phyloP scores from a whole-genome alignment of 2,329 filamentous ascomycete genomes.

The Beauveria rudraprayagi region DNA sequence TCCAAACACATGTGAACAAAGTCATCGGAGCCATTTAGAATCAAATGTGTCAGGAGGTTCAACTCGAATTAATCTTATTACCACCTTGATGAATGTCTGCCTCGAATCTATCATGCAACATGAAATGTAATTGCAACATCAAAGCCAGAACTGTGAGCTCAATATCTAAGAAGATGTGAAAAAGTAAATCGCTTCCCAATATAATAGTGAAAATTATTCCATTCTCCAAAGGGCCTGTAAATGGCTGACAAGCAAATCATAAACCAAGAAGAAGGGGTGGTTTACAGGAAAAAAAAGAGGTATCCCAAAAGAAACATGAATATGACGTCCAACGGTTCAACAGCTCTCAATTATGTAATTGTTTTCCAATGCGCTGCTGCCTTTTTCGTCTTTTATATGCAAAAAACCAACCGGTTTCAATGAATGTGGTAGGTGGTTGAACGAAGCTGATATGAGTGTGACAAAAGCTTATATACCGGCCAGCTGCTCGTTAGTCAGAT shows the following conservation, averaged over 20 bases:
- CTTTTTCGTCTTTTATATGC: constrained; percentile 1
- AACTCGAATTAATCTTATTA: constrained; percentile 2
- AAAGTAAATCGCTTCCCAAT: constrained; percentile 8
- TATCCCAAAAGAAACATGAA: constrained; percentile 8
- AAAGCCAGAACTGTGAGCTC: background rate
- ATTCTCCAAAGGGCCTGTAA: constrained; percentile 6
- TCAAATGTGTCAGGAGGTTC: background rate
- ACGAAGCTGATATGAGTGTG: background rate
- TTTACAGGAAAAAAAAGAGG: constrained; percentile 5
- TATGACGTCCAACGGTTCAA: background rate
- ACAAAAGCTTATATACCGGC: constrained; percentile 31
- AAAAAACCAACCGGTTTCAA: constrained; percentile 3
- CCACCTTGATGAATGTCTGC: constrained; percentile 1
- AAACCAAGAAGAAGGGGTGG: constrained; percentile 6
- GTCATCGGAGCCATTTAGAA: too few relatives aligned
- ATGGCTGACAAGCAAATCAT: background rate
- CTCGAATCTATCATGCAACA: constrained; percentile 10
- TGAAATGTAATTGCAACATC: constrained; percentile 6
- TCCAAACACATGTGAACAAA: too few relatives aligned
- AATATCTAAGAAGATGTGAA: background rate
- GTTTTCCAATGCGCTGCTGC: background rate
- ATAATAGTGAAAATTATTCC: constrained; percentile 6
- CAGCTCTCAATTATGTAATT: background rate
- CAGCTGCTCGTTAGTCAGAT: constrained; percentile 41
- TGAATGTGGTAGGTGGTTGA: background rate